Evolutionary conservation across 1,284 basidiomycete species (phyloP).

Genomic region (Paramarasmius palmivorus): DNA sequence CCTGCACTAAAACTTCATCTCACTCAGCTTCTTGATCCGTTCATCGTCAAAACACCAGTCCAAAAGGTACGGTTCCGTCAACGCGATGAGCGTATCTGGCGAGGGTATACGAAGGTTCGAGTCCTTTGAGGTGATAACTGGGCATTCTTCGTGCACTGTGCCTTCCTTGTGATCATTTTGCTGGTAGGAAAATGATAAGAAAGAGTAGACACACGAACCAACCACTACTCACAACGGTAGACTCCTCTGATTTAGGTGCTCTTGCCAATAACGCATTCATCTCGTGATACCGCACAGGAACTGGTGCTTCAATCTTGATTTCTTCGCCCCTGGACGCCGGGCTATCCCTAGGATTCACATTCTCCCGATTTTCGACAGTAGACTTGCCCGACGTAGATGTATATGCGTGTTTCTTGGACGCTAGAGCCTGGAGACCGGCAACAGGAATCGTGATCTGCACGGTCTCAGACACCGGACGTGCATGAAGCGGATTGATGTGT

Average conservation of each 20-base stretch:
- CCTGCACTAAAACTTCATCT: neutral
- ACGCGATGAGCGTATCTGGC: slow-evolving; percentile 8
- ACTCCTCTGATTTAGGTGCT: too few relatives aligned
- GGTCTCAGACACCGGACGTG: neutral
- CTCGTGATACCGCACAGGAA: slow-evolving; percentile 1
- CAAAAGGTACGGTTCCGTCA: slow-evolving; percentile 21
- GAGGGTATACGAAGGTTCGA: neutral
- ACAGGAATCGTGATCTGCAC: neutral
- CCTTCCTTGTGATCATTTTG: too few relatives aligned
- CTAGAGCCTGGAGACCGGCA: neutral
- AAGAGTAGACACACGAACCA: neutral
- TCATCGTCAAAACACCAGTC: slow-evolving; percentile 21
- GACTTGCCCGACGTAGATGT: too few relatives aligned
- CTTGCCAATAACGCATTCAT: neutral
- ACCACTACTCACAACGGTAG: neutral
- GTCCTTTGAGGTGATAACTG: neutral
- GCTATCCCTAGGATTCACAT: neutral
- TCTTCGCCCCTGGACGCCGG: neutral
- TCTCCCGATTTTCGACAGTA: neutral
- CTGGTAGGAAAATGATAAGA: too few relatives aligned
- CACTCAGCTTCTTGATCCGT: slow-evolving; percentile 19
- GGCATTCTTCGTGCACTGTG: neutral
- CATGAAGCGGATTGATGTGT: too few relatives aligned
- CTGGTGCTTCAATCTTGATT: neutral
- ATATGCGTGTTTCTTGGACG: neutral